A percentile compares a stretch with the other conserved stretches of the same genome.
Conservation (phyloP, 331 rosid genomes). For the Quercus phellos region DNA sequence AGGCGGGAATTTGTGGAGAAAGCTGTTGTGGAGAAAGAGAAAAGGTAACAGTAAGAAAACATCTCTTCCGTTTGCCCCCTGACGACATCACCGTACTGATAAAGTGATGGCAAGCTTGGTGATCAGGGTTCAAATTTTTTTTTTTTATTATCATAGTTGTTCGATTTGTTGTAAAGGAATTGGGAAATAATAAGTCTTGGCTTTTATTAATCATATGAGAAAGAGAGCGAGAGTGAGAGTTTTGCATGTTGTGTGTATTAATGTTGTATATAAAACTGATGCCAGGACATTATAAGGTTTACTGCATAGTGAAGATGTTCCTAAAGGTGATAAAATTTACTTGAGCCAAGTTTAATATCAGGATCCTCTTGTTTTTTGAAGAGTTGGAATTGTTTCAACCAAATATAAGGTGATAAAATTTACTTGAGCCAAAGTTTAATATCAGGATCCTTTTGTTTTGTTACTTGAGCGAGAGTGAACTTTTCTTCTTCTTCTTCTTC, state of each 20-base stretch:
- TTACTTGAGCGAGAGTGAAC: too few relatives aligned
- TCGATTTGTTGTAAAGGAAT: neutral
- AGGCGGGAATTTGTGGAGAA: conserved; percentile 53
- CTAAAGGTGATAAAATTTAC: neutral
- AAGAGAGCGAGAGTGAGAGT: neutral
- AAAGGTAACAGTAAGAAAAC: conserved; percentile 46
- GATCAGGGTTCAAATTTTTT: neutral
- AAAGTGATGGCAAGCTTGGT: neutral
- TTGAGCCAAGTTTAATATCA: neutral
- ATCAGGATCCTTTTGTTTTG: too few relatives aligned
- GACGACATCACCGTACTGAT: conserved; percentile 19
- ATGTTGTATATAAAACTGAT: conserved; percentile 21
- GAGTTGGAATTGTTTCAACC: too few relatives aligned
- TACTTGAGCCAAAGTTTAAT: neutral
- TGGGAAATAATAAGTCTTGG: conserved; percentile 1
- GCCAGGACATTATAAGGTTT: conserved; percentile 21
- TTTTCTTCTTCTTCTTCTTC: too few relatives aligned
- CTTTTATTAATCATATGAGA: neutral
- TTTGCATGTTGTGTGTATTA: conserved; percentile 17
- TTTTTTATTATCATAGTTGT: neutral
- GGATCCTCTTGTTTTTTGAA: too few relatives aligned
- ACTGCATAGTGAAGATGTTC: neutral
- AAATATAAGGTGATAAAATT: neutral
- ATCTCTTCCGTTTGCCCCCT: conserved; percentile 30
- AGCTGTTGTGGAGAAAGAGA: conserved; percentile 67